Conservation (phyloP, 164 flowering plant genomes). For the Cinnamomum micranthum region DNA sequence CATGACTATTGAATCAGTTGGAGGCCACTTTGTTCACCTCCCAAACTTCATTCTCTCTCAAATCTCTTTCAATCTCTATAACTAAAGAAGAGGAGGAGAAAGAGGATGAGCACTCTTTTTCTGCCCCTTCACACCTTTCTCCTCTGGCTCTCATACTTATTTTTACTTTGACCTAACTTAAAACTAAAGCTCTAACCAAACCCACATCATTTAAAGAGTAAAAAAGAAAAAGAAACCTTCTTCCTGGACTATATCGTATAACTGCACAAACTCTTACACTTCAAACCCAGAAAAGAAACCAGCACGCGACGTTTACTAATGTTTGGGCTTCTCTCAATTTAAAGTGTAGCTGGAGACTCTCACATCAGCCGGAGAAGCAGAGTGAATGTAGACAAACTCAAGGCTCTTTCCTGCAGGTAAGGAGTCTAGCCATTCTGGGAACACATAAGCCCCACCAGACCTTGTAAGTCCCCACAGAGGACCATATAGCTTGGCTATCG, state of each 20-base stretch:
- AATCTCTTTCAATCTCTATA: neutral
- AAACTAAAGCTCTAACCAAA: constrained; percentile 16
- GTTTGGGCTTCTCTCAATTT: constrained; percentile 23
- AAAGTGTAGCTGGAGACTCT: constrained; percentile 54
- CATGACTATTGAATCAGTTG: neutral
- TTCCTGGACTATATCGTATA: constrained; percentile 36
- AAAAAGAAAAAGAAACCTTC: constrained; percentile 11
- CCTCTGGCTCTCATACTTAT: constrained; percentile 38
- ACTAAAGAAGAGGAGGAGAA: constrained; percentile 46
- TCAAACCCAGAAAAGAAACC: constrained; percentile 19
- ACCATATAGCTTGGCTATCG: constrained; percentile 66
- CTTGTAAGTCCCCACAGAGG: constrained; percentile 81
- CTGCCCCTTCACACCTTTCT: constrained; percentile 90
- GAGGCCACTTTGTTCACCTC: constrained; percentile 2
- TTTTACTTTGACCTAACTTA: constrained; percentile 12
- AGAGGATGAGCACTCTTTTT: constrained; percentile 90
- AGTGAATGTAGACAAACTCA: constrained; percentile 74
- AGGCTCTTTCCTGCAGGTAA: constrained; percentile 62
- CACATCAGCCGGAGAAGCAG: constrained; percentile 55
- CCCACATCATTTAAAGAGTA: constrained; percentile 13
- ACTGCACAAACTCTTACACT: constrained; percentile 43
- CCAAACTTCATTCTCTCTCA: constrained; percentile 2
- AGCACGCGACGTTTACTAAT: neutral
- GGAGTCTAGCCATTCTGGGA: constrained; percentile 62
- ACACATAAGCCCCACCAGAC: constrained; percentile 34